These are phyloP conservation scores for Aspergillus viridinutans DNA, from an alignment of 2,329 filamentous ascomycete species.

Conservation along the genomic window DNA sequence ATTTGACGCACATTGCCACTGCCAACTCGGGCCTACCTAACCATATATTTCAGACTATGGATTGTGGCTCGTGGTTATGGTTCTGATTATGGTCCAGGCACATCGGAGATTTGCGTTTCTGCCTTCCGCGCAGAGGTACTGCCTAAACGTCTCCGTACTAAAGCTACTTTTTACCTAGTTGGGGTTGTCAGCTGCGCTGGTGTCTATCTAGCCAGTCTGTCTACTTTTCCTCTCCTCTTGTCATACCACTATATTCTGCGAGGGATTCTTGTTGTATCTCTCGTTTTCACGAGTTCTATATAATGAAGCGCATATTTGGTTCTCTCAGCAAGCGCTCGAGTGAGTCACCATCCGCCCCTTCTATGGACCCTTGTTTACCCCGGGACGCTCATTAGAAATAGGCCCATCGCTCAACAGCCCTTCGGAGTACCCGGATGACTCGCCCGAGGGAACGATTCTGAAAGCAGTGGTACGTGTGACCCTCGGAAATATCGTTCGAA, in stretches of 20 bases:
- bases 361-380: conserved; percentile 3
- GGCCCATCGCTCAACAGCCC: conserved; percentile 20
- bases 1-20: neutral
- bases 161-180: neutral
- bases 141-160: conserved; percentile 1
- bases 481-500: neutral
- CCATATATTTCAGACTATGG: neutral
- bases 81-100: neutral
- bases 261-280: neutral
- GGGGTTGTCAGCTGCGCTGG: neutral
- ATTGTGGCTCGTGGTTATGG: neutral
- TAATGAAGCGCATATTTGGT: conserved; percentile 37
- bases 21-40: neutral
- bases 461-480: conserved; percentile 36
- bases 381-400: conserved; percentile 10
- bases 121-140: neutral
- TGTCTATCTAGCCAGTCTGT: neutral
- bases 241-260: conserved; percentile 1
- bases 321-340: conserved; percentile 29
- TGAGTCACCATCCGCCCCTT: conserved; percentile 15
- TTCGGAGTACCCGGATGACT: conserved; percentile 29
- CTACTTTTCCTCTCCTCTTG: conserved; percentile 3
- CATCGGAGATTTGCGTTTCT: neutral
- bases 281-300: conserved; percentile 1
- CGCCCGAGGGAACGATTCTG: conserved; percentile 38